Evolutionary conservation across 495 filamentous ascomycete genomes (phyloP).

Genomic region (Penicillium subrubescens): DNA sequence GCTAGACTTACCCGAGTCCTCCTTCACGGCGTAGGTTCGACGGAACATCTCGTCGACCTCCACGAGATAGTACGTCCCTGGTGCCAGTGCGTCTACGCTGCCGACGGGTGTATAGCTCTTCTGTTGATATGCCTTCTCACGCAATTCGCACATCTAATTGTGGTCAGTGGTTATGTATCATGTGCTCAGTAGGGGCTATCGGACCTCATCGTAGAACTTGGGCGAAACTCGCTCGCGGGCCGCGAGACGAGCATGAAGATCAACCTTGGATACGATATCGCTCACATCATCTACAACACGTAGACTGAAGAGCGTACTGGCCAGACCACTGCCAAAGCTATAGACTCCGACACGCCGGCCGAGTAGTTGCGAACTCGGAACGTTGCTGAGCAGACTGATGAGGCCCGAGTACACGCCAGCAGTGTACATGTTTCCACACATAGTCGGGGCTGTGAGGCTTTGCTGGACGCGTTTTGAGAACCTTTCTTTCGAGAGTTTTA

Average conservation of each 20-base stretch:
- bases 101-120: conserved; percentile 73
- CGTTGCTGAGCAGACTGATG: conserved; percentile 16
- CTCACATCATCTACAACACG: conserved; percentile 67
- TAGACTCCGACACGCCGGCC: conserved; percentile 80
- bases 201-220: conserved; percentile 75
- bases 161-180: not conserved
- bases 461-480: conserved; percentile 10
- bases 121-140: conserved; percentile 80
- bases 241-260: conserved; percentile 68
- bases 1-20: conserved; percentile 43
- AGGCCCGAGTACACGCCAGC: conserved; percentile 16
- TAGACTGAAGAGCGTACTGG: conserved; percentile 77
- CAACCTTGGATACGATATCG: conserved; percentile 63
- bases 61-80: conserved; percentile 76
- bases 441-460: conserved; percentile 13
- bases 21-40: conserved; percentile 71
- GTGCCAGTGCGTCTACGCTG: conserved; percentile 61
- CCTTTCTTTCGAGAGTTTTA: not conserved
- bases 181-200: conserved; percentile 17
- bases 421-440: conserved; percentile 24
- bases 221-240: conserved; percentile 66
- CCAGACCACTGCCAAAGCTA: conserved; percentile 84
- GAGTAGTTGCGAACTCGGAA: conserved; percentile 56
- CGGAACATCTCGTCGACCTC: conserved; percentile 82
- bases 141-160: conserved; percentile 74